Evolutionary conservation across 2,329 filamentous ascomycete species (phyloP), one percentile per base, ranked within the genome.

Genomic region (Colletotrichum musae): DNA sequence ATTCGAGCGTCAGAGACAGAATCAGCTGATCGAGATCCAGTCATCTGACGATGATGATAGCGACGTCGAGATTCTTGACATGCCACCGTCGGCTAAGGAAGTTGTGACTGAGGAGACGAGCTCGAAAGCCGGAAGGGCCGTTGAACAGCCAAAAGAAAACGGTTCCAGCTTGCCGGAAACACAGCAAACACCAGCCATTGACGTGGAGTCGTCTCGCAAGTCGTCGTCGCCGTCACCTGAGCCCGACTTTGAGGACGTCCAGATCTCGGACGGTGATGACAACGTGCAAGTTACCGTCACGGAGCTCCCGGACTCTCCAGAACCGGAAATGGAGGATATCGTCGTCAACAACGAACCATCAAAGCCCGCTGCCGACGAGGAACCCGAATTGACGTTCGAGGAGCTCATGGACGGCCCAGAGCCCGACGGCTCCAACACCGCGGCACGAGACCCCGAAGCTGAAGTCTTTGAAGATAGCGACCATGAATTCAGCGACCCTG

Each of bases 401-500:
- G 67, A 73, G 15, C 59, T 74, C 1, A 71, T 73, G 36, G 75
- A 77, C 45, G 78, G 72, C 2, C 26, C 64, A 70, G 58, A 45
- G 71, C 51, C 18, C 66, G 58, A 69, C 41, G 58, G 54, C 10
- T n/a, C 52, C 15, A 59, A 59, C 18, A 68, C 68, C 7, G 68
- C 58, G 5, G 54, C 74, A 4, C 74, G 75, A 43, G 71, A 72
- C 6, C 78, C 81, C 39, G 80, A 83, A 16, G 82, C 85, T 47
- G 79, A 83, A 7, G 74, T 82, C 0, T 82, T 82, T 36, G 84
- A 84, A 15, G 85, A 87, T 16, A 90, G 93, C 47, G 92, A 95
- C 18, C 89, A 91, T 58, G 89, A 91, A 21, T 91, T 92, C 74
- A 96, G 93, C 41, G 95, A 98, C 72, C 93, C 94, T 0, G 96